Evolutionary conservation across 495 filamentous ascomycete genomes (phyloP).

Genomic region (Penicillium waksmanii): DNA sequence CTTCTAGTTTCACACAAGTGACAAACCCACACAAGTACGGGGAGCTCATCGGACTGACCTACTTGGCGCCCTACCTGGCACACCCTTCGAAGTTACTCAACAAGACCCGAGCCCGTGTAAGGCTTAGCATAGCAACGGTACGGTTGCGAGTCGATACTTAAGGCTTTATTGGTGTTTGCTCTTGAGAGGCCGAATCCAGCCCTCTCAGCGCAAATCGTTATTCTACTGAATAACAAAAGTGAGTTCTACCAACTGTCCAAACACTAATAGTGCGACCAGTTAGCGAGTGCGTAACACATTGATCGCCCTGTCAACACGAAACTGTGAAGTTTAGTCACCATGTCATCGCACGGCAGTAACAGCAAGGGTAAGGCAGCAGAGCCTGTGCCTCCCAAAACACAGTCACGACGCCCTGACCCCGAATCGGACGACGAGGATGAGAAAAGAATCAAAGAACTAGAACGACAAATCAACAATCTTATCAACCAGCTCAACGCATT

Average conservation of each 20-base stretch:
- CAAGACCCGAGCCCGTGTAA: too few relatives aligned
- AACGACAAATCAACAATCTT: neutral
- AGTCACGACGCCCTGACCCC: neutral
- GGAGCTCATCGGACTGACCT: slow-evolving; percentile 4
- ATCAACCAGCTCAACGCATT: neutral
- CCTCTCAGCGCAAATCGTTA: too few relatives aligned
- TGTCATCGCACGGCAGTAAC: neutral
- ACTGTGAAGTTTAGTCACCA: neutral
- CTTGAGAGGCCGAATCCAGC: too few relatives aligned
- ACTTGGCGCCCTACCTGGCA: slow-evolving; percentile 3
- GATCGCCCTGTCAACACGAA: neutral
- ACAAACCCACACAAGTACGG: too few relatives aligned
- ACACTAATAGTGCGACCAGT: too few relatives aligned
- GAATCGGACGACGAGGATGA: neutral
- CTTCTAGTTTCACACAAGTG: too few relatives aligned
- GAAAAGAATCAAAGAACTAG: neutral
- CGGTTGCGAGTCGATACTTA: too few relatives aligned
- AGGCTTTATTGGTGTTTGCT: too few relatives aligned
- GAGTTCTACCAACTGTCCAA: too few relatives aligned
- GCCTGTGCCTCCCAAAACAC: neutral
- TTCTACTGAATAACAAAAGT: too few relatives aligned
- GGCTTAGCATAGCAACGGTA: too few relatives aligned
- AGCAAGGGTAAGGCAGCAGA: neutral
- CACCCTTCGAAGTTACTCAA: slow-evolving; percentile 1
- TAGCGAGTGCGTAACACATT: too few relatives aligned